phyloP scores from a whole-genome alignment of 192 early-diverging fungal genomes.

The Coemansia sp. region DNA sequence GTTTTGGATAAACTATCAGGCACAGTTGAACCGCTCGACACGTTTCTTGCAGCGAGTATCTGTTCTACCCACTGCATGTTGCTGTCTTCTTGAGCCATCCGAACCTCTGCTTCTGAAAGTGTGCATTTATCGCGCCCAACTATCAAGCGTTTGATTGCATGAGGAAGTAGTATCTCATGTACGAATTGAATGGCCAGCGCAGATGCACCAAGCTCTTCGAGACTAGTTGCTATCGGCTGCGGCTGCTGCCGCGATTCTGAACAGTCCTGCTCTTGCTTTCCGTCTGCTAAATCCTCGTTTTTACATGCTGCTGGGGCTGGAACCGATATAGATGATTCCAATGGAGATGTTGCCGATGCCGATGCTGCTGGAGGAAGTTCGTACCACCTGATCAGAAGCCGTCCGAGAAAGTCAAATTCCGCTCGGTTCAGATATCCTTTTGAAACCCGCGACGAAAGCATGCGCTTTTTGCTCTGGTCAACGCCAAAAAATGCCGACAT shows the following conservation, averaged over 20 bases:
- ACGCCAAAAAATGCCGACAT: conserved; percentile 37
- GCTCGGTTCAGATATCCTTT: conserved; percentile 37
- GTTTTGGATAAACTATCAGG: neutral
- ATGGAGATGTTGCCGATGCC: neutral
- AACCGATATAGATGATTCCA: neutral
- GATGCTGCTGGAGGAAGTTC: conserved; percentile 20
- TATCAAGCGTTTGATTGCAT: conserved; percentile 43
- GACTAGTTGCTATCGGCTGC: neutral
- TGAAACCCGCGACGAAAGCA: conserved; percentile 24
- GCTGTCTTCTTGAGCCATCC: conserved; percentile 27
- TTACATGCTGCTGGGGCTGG: neutral
- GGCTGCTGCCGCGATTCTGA: neutral
- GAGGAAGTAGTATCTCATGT: conserved; percentile 51
- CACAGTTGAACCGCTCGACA: neutral
- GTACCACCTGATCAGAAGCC: conserved; percentile 44
- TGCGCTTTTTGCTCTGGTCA: conserved; percentile 18
- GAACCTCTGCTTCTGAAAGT: conserved; percentile 33
- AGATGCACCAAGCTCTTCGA: conserved; percentile 3
- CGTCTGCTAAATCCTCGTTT: neutral
- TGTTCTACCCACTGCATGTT: conserved; percentile 46
- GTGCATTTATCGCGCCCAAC: conserved; percentile 32
- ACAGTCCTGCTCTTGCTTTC: neutral
- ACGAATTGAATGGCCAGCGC: conserved; percentile 33
- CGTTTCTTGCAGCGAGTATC: conserved; percentile 40
- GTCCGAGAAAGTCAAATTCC: conserved; percentile 50